Percentiles rank a stretch among this genome's conserved stretches.
Evolutionary conservation across 805 yeast species (phyloP).

Genomic region (Cephaloascus albidus): DNA sequence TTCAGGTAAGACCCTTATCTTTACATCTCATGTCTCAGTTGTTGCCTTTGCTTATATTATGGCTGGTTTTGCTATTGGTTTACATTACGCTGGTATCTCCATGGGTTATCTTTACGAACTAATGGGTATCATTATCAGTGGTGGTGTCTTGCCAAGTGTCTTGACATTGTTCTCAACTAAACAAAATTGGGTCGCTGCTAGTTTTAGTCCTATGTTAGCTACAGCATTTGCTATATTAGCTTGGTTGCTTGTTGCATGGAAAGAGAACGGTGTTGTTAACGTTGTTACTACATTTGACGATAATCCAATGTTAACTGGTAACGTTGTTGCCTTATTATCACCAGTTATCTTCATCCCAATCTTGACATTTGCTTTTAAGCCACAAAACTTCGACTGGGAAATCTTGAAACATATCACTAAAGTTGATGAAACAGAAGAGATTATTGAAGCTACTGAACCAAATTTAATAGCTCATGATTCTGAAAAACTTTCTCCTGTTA

Average conservation of each 20-base stretch:
- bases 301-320: constrained; percentile 84
- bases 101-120: constrained; percentile 84
- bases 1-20: constrained; percentile 60
- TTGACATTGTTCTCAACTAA: constrained; percentile 54
- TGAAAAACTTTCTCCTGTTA: constrained; percentile 16
- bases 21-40: constrained; percentile 60
- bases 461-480: background rate
- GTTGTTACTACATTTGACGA: constrained; percentile 59
- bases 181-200: constrained; percentile 63
- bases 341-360: constrained; percentile 62
- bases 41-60: constrained; percentile 46
- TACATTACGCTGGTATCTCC: constrained; percentile 71
- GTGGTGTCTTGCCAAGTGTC: constrained; percentile 75
- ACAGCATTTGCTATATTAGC: constrained; percentile 64
- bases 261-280: constrained; percentile 19
- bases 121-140: constrained; percentile 84
- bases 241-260: constrained; percentile 30
- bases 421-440: constrained; percentile 66
- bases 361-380: constrained; percentile 53
- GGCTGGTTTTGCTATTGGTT: constrained; percentile 80
- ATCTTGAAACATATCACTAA: constrained; percentile 48
- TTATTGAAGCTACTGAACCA: constrained; percentile 24
- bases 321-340: constrained; percentile 70
- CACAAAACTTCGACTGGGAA: constrained; percentile 70
- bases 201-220: constrained; percentile 71